These are phyloP conservation scores for Paraphoma sp. DNA, from an alignment of 2,329 filamentous ascomycete genomes.

Conservation along the genomic window DNA sequence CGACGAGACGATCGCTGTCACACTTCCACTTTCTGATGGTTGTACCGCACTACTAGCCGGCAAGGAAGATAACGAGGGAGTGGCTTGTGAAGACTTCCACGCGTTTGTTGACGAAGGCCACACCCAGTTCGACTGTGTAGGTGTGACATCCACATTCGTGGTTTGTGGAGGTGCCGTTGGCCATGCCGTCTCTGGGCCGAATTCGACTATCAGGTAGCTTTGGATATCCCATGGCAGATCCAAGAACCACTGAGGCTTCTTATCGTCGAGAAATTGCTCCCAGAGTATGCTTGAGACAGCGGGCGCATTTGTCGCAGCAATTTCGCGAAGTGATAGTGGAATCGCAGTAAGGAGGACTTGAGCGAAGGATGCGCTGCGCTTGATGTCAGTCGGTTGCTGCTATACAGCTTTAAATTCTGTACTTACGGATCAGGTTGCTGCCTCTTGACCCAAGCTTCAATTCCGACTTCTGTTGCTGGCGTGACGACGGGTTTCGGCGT, in stretches of 20 bases:
- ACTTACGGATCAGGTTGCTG: conserved; percentile 43
- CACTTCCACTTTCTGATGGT: conserved; percentile 3
- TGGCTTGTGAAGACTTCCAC: conserved; percentile 1
- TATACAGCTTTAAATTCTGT: not conserved
- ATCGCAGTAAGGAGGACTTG: conserved; percentile 44
- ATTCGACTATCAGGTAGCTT: conserved; percentile 40
- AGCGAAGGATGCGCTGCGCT: conserved; percentile 41
- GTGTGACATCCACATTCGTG: conserved; percentile 6
- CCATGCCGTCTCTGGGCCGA: conserved; percentile 40
- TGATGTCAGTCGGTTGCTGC: not conserved
- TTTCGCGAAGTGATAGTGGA: conserved; percentile 41
- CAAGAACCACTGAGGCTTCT: conserved; percentile 42
- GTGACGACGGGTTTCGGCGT: conserved; percentile 33
- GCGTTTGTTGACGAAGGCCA: conserved; percentile 7
- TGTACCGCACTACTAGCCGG: conserved; percentile 4
- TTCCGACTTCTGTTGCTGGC: conserved; percentile 28
- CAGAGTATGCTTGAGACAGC: conserved; percentile 44
- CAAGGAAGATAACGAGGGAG: conserved; percentile 4
- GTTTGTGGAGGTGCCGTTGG: conserved; percentile 24
- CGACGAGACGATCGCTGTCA: not conserved
- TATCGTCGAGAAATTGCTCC: conserved; percentile 42
- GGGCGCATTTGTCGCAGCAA: conserved; percentile 45
- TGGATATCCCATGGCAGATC: conserved; percentile 43
- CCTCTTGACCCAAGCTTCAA: conserved; percentile 20
- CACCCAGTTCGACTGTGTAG: not conserved